These are phyloP conservation scores for Trichosporon faecale DNA, from an alignment of 1,284 basidiomycete genomes.

Conservation along the genomic window DNA sequence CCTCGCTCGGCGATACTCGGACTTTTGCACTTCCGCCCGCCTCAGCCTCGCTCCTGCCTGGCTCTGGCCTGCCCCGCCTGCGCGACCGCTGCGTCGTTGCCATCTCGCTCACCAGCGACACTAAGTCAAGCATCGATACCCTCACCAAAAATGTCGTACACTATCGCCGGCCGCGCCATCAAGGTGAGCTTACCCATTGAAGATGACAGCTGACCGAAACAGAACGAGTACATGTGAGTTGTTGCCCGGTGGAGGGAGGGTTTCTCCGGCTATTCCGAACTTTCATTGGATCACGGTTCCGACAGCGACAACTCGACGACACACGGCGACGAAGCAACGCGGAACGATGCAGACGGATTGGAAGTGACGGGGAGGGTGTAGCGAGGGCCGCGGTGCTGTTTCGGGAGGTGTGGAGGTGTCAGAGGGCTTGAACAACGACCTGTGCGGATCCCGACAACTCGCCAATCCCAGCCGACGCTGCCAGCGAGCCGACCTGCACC, in stretches of 20 bases:
- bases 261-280: conserved; percentile 9
- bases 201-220: not conserved
- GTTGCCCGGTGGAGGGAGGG: not conserved
- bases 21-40: conserved; percentile 8
- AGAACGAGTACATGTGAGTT: conserved; percentile 50
- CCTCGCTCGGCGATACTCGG: conserved; percentile 20
- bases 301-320: not conserved
- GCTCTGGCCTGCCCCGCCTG: conserved; percentile 1
- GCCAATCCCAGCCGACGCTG: not conserved
- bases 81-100: conserved; percentile 9
- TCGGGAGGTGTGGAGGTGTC: not conserved
- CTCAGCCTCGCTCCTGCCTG: not conserved
- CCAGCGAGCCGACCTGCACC: not conserved
- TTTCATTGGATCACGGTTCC: not conserved
- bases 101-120: not conserved
- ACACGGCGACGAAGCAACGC: not conserved
- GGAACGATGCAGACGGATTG: not conserved
- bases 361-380: not conserved
- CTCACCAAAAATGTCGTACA: conserved; percentile 49
- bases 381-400: not conserved
- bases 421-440: not conserved
- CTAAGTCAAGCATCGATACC: not conserved
- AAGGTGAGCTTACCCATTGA: conserved; percentile 40
- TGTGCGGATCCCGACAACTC: not conserved
- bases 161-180: conserved; percentile 50